Conservation (phyloP, 345 rosid genomes). For the Carallia pectinifolia region DNA sequence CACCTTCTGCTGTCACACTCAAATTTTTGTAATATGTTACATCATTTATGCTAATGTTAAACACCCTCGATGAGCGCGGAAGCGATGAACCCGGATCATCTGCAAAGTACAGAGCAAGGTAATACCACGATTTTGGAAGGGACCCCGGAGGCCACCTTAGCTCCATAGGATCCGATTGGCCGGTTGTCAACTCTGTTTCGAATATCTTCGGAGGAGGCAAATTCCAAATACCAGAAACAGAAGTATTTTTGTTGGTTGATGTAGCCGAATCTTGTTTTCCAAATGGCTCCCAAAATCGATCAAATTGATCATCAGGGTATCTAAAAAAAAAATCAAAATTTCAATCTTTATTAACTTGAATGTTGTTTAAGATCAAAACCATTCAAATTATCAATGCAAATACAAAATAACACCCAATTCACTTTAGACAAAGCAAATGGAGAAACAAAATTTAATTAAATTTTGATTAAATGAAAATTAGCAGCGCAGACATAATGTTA, state of each 20-base stretch:
- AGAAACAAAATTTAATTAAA: too few relatives aligned
- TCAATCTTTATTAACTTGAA: not conserved
- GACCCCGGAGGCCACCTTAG: slow-evolving; percentile 66
- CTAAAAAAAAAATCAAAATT: slow-evolving; percentile 27
- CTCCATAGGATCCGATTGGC: slow-evolving; percentile 40
- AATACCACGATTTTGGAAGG: slow-evolving; percentile 43
- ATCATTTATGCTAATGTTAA: slow-evolving; percentile 59
- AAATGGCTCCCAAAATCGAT: slow-evolving; percentile 78
- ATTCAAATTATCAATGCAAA: too few relatives aligned
- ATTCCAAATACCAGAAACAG: slow-evolving; percentile 89
- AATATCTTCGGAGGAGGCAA: slow-evolving; percentile 75
- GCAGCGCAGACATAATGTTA: too few relatives aligned
- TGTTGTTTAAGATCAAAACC: too few relatives aligned
- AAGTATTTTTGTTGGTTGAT: slow-evolving; percentile 46
- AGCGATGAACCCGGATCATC: slow-evolving; percentile 42
- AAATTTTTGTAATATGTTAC: slow-evolving; percentile 55
- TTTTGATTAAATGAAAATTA: too few relatives aligned
- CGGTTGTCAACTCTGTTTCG: slow-evolving; percentile 53
- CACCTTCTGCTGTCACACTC: slow-evolving; percentile 57
- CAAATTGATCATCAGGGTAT: slow-evolving; percentile 76
- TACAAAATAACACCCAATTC: too few relatives aligned
- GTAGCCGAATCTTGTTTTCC: slow-evolving; percentile 23
- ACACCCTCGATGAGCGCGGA: slow-evolving; percentile 35
- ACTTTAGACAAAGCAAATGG: too few relatives aligned
- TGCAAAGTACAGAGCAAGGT: slow-evolving; percentile 81